phyloP scores from a whole-genome alignment of 768 basidiomycete species.

The Collybiopsis luxurians region DNA sequence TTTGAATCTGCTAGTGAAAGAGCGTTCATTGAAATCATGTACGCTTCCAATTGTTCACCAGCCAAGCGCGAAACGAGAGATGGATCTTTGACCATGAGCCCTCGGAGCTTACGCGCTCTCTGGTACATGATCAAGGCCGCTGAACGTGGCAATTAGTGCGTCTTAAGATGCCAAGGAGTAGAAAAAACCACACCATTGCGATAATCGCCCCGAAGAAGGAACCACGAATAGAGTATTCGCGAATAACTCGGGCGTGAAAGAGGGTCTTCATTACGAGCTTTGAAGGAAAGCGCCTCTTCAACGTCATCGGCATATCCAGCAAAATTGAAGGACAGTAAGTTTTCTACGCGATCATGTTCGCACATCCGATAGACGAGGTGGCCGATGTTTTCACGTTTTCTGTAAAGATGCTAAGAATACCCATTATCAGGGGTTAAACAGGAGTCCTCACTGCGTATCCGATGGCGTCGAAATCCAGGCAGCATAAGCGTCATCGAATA shows the following conservation, averaged over 20 bases:
- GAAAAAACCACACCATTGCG: slow-evolving; percentile 75
- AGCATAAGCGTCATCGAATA: slow-evolving; percentile 88
- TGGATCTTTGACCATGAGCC: slow-evolving; percentile 39
- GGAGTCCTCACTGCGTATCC: slow-evolving; percentile 67
- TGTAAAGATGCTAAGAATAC: slow-evolving; percentile 27
- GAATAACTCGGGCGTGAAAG: slow-evolving; percentile 83
- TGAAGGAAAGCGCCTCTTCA: slow-evolving; percentile 85
- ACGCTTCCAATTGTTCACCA: slow-evolving; percentile 75
- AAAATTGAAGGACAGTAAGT: slow-evolving; percentile 81
- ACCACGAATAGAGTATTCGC: slow-evolving; percentile 93
- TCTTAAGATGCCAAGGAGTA: slow-evolving; percentile 7
- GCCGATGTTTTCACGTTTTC: slow-evolving; percentile 78
- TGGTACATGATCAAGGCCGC: slow-evolving; percentile 94
- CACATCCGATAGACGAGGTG: slow-evolving; percentile 92
- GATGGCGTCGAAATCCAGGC: slow-evolving; percentile 72
- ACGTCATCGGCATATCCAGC: slow-evolving; percentile 83
- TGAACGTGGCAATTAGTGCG: slow-evolving; percentile 26
- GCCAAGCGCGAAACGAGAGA: slow-evolving; percentile 42
- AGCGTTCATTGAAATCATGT: slow-evolving; percentile 85
- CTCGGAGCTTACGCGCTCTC: slow-evolving; percentile 76
- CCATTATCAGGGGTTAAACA: slow-evolving; percentile 6
- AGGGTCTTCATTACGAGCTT: slow-evolving; percentile 92
- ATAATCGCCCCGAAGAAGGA: slow-evolving; percentile 83
- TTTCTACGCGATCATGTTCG: slow-evolving; percentile 78
- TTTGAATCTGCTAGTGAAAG: slow-evolving; percentile 78